These are phyloP conservation scores for Auxenochlorella pyrenoidosa DNA, from an alignment of 139 green algal genomes.

Conservation along the genomic window DNA sequence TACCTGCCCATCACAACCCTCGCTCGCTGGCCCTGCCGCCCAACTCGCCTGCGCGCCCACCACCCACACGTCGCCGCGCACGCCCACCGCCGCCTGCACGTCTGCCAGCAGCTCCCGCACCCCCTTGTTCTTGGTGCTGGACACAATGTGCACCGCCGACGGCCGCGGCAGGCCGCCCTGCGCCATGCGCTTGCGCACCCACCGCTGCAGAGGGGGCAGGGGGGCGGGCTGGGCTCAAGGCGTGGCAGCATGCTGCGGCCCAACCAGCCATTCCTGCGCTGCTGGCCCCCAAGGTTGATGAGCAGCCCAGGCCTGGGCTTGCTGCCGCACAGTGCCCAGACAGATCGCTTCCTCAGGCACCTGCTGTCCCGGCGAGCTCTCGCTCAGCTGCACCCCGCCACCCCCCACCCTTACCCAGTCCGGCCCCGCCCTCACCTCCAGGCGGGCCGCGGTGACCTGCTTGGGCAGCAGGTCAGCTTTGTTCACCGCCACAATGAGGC, in stretches of 20 bases:
- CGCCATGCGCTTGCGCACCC: constrained; percentile 65
- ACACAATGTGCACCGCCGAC: constrained; percentile 70
- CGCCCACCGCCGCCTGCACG: constrained; percentile 63
- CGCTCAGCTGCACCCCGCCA: background rate
- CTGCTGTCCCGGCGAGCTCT: background rate
- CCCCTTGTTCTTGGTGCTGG: constrained; percentile 54
- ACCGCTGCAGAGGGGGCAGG: constrained; percentile 47
- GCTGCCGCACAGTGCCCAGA: too few species aligned
- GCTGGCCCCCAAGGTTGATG: too few species aligned
- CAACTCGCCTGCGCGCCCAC: constrained; percentile 62
- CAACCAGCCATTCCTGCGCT: too few species aligned
- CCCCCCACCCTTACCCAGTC: too few species aligned
- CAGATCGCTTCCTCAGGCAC: too few species aligned
- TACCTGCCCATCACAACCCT: background rate
- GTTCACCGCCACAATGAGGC: constrained; percentile 91
- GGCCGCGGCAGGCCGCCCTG: constrained; percentile 68
- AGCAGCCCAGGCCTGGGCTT: too few species aligned
- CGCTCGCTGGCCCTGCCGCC: background rate
- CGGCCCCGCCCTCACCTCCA: constrained; percentile 51
- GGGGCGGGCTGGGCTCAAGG: background rate
- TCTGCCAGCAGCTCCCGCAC: constrained; percentile 61
- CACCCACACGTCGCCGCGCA: constrained; percentile 93
- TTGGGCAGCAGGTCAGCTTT: constrained; percentile 93
- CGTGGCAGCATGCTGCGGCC: background rate
- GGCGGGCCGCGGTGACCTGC: constrained; percentile 50